Conservation (phyloP, 2,329 filamentous ascomycete genomes). For the Emericellopsis cladophorae region DNA sequence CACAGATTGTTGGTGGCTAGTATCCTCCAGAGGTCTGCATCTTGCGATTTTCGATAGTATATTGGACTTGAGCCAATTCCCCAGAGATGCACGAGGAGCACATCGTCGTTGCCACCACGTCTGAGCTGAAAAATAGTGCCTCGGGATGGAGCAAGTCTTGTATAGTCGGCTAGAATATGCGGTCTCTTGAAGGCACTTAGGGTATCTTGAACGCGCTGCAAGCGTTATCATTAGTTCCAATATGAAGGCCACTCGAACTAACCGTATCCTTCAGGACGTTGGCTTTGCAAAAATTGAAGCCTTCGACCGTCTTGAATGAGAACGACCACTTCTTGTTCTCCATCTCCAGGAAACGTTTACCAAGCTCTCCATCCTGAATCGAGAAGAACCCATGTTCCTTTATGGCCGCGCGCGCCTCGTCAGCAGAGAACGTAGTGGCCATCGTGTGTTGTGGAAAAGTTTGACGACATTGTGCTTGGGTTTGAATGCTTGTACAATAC, state of each 20-base stretch:
- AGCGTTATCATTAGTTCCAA: not conserved
- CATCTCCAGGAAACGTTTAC: not conserved
- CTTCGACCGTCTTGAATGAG: not conserved
- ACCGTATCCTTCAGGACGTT: not conserved
- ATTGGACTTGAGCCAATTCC: not conserved
- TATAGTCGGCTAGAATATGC: not conserved
- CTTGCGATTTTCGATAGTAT: not conserved
- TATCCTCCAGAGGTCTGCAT: not conserved
- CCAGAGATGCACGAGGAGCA: not conserved
- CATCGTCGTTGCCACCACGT: not conserved
- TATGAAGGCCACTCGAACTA: not conserved
- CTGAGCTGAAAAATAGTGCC: not conserved
- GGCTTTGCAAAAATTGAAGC: not conserved
- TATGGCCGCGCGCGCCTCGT: not conserved
- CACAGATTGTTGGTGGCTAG: not conserved
- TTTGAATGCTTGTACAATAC: not conserved
- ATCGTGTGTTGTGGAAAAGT: not conserved
- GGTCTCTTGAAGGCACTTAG: not conserved
- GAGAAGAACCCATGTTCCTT: not conserved
- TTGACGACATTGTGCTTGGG: not conserved
- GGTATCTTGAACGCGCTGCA: not conserved
- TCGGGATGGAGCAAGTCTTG: not conserved
- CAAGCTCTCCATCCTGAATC: not conserved
- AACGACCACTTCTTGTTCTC: not conserved
- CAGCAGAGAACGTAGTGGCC: not conserved